These are phyloP conservation scores for Amniculicola lignicola DNA, from an alignment of 495 filamentous ascomycete species.

Conservation along the genomic window DNA sequence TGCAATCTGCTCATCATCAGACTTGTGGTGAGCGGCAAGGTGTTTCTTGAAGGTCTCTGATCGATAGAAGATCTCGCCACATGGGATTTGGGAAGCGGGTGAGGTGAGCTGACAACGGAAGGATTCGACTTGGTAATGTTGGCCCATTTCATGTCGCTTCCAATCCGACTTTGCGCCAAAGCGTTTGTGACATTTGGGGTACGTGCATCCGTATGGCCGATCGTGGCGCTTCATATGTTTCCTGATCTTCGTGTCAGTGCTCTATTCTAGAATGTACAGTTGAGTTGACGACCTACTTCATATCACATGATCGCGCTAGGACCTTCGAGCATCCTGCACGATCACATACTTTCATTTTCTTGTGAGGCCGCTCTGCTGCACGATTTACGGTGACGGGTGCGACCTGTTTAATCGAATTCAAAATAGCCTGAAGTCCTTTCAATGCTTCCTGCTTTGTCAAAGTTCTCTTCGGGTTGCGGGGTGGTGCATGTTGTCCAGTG, in stretches of 20 bases:
- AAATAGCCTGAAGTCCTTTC: constrained; percentile 21
- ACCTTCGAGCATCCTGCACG: too few relatives aligned
- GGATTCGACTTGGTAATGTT: constrained; percentile 71
- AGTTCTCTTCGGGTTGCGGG: too few relatives aligned
- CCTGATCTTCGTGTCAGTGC: too few relatives aligned
- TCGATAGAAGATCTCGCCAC: constrained; percentile 49
- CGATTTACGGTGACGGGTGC: too few relatives aligned
- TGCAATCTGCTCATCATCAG: constrained; percentile 37
- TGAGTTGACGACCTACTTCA: too few relatives aligned
- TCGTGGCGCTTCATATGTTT: constrained; percentile 88
- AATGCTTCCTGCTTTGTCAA: constrained; percentile 23
- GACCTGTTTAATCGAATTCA: constrained; percentile 25
- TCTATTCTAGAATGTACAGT: too few relatives aligned
- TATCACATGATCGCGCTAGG: constrained; percentile 18
- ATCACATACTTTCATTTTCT: too few relatives aligned
- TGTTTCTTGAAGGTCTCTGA: constrained; percentile 58
- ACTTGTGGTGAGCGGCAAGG: constrained; percentile 39
- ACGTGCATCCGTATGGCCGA: constrained; percentile 86
- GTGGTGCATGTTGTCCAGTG: too few relatives aligned
- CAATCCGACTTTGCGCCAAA: constrained; percentile 96
- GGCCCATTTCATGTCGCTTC: constrained; percentile 91
- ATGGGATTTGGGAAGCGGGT: constrained; percentile 30
- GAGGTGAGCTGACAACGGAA: constrained; percentile 63
- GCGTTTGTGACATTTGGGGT: constrained; percentile 63
- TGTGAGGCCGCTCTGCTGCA: too few relatives aligned